phyloP scores from a whole-genome alignment of 768 basidiomycete species.

The Boletus tylopilopsis region DNA sequence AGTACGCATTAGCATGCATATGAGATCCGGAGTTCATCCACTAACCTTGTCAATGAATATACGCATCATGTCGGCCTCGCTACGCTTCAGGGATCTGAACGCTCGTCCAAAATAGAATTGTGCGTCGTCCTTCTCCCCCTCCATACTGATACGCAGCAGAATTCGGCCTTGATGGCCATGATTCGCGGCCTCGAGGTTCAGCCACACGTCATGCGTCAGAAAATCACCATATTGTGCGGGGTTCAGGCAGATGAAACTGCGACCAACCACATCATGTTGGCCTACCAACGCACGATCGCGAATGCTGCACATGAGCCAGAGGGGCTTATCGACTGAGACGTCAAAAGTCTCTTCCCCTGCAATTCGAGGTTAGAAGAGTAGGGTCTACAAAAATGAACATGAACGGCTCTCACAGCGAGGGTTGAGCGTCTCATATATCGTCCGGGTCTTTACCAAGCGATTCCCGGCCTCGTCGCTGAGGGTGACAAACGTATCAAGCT shows the following conservation, averaged over 20 bases:
- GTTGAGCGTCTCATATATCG: conserved; percentile 84
- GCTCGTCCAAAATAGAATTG: conserved; percentile 96
- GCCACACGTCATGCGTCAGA: conserved; percentile 87
- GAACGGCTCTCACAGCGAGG: conserved; percentile 94
- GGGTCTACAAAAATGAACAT: not conserved
- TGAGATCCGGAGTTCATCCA: not conserved
- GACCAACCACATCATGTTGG: conserved; percentile 89
- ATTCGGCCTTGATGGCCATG: conserved; percentile 62
- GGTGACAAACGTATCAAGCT: conserved; percentile 88
- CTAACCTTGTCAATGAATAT: conserved; percentile 94
- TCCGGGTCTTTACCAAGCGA: conserved; percentile 90
- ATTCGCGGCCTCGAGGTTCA: conserved; percentile 70
- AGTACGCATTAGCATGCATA: not conserved
- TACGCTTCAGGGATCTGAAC: conserved; percentile 89
- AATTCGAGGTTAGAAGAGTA: conserved; percentile 2
- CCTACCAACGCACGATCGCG: conserved; percentile 87
- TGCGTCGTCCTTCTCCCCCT: conserved; percentile 97
- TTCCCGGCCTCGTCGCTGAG: conserved; percentile 90
- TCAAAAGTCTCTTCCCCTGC: conserved; percentile 98
- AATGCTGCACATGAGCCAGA: conserved; percentile 97
- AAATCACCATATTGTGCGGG: conserved; percentile 85
- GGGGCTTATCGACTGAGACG: conserved; percentile 85
- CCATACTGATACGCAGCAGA: conserved; percentile 90
- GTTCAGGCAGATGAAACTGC: conserved; percentile 90
- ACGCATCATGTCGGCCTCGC: conserved; percentile 92